Conservation (phyloP, 345 rosid species). For the Kandelia obovata region DNA sequence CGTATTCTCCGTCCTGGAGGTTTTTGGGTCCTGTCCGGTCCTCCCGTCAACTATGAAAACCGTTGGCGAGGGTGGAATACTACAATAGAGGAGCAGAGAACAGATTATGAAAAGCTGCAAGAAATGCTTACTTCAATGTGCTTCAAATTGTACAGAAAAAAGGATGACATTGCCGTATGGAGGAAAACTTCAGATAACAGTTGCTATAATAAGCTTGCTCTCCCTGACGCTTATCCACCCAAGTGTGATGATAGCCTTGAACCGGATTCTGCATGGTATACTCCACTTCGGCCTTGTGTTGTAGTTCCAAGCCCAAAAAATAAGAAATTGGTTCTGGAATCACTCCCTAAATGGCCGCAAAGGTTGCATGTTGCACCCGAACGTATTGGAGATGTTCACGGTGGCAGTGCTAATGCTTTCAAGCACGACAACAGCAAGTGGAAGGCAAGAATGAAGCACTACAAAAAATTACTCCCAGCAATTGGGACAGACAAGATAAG, state of each 20-base stretch:
- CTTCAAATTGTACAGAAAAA: conserved; percentile 77
- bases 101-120: conserved; percentile 77
- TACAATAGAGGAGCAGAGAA: conserved; percentile 80
- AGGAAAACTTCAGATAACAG: conserved; percentile 62
- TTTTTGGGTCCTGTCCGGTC: conserved; percentile 97
- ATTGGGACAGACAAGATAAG: conserved; percentile 78
- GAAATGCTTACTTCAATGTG: conserved; percentile 85
- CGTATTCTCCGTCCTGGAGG: conserved; percentile 98
- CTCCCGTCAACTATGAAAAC: conserved; percentile 86
- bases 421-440: conserved; percentile 78
- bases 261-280: conserved; percentile 97
- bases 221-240: conserved; percentile 75
- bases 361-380: conserved; percentile 71
- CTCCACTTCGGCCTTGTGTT: conserved; percentile 84
- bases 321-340: conserved; percentile 54
- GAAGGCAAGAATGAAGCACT: conserved; percentile 80
- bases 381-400: conserved; percentile 61
- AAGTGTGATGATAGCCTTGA: conserved; percentile 94
- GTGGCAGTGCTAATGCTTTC: conserved; percentile 60
- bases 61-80: conserved; percentile 99
- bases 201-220: conserved; percentile 65
- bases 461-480: conserved; percentile 79
- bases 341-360: conserved; percentile 79
- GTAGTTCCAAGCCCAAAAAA: conserved; percentile 69
- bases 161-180: conserved; percentile 97